Evolutionary conservation across 768 basidiomycete species (phyloP).

Genomic region (Phanerochaete carnosa): DNA sequence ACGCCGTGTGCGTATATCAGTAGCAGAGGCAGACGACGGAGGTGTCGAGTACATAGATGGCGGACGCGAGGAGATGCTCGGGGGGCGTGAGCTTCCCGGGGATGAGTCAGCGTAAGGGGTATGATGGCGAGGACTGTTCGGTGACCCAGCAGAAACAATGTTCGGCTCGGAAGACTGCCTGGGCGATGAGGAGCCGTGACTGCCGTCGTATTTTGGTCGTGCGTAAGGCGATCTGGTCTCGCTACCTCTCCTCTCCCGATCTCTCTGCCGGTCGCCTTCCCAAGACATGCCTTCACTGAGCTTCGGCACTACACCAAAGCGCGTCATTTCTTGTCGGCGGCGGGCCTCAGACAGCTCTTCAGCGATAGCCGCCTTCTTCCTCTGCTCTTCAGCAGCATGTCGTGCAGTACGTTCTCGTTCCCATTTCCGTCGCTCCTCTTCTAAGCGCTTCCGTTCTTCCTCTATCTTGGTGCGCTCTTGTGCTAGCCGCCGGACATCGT

Average conservation of each 20-base stretch:
- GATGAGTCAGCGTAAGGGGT: constrained; percentile 35
- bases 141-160: constrained; percentile 12
- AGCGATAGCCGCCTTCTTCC: constrained; percentile 34
- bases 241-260: constrained; percentile 18
- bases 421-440: constrained; percentile 7
- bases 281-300: constrained; percentile 6
- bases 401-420: constrained; percentile 9
- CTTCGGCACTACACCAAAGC: constrained; percentile 17
- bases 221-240: constrained; percentile 13
- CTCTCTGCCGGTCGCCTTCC: constrained; percentile 19
- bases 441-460: constrained; percentile 4
- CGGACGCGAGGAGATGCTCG: constrained; percentile 49
- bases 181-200: neutral
- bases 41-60: constrained; percentile 53
- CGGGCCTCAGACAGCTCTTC: constrained; percentile 64
- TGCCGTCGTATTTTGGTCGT: constrained; percentile 20
- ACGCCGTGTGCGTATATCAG: constrained; percentile 30
- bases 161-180: constrained; percentile 30
- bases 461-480: constrained; percentile 4
- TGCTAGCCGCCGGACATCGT: constrained; percentile 37
- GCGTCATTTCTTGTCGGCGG: constrained; percentile 51
- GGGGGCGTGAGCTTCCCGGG: constrained; percentile 48
- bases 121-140: constrained; percentile 8
- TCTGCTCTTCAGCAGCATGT: constrained; percentile 10
- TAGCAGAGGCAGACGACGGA: constrained; percentile 43